A percentile compares a stretch with the other conserved stretches of the same genome.
phyloP scores from a whole-genome alignment of 805 yeast genomes.

The Ogataea salicorniae region DNA sequence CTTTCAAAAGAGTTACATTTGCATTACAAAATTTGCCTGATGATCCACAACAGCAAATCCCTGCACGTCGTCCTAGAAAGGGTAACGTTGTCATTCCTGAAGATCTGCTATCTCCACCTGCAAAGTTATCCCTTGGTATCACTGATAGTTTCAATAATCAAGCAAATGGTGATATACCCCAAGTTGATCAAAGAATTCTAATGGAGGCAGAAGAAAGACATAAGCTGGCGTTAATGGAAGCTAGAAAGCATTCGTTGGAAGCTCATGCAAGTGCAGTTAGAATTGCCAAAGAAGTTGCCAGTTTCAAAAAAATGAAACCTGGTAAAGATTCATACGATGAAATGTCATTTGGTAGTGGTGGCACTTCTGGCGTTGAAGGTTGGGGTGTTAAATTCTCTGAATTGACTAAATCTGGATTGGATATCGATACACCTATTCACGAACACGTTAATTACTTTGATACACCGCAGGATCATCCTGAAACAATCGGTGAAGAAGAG shows the following conservation, averaged over 20 bases:
- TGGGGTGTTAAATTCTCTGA: constrained; percentile 4
- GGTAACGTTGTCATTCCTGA: constrained; percentile 61
- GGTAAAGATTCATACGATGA: constrained; percentile 25
- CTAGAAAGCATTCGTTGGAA: constrained; percentile 69
- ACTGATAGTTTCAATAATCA: constrained; percentile 39
- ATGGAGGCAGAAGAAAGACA: constrained; percentile 57
- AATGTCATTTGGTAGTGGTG: constrained; percentile 8
- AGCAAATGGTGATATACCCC: constrained; percentile 23
- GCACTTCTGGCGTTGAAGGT: constrained; percentile 12
- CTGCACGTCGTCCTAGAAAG: constrained; percentile 47
- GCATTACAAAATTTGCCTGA: constrained; percentile 43
- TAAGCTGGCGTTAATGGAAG: constrained; percentile 47
- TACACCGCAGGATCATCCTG: constrained; percentile 1
- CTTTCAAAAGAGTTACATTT: constrained; percentile 44
- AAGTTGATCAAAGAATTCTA: constrained; percentile 43
- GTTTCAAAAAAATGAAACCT: constrained; percentile 32
- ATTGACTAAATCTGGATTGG: constrained; percentile 25
- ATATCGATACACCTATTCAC: constrained; percentile 67
- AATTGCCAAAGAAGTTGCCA: constrained; percentile 60
- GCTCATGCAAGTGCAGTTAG: constrained; percentile 69
- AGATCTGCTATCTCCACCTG: constrained; percentile 58
- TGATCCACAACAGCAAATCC: constrained; percentile 61
- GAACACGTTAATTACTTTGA: constrained; percentile 36
- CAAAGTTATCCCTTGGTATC: constrained; percentile 64
- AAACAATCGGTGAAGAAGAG: constrained; percentile 3